Base-by-base conservation (phyloP, 192 early-diverging fungal species). In the Backusella liffmaniae region DNA sequence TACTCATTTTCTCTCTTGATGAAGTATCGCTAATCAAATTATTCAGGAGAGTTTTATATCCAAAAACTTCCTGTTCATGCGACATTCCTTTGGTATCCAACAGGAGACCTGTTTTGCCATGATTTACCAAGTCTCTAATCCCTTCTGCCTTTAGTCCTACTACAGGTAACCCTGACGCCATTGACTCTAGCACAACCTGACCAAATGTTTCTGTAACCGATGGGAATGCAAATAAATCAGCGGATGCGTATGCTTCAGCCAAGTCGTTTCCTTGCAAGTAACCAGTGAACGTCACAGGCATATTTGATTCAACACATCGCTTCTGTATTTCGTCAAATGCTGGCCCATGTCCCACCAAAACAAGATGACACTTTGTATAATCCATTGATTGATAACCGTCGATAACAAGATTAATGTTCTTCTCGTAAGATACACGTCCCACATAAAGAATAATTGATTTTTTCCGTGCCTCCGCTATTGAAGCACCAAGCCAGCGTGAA, bases 191-290 rank as follows among this genome's bases (percentile, higher is more conserved):
- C 1, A 82, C 80, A 21, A 82, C 76, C 35, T 82, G 80, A 41
- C 80, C 80, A 72, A 78, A 82, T 6, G 80, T 82, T 67, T 82
- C 80, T 4, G 80, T 77, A 12, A 39, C 32, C 6, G 80, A 82
- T 16, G 80, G 80, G 32, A 82, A 82, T 2, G 76, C 68, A 75
- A 82, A 82, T 21, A 82, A 67, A 73, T 82, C 80, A 34, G 80
- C 72, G 12, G 80, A 82, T 0, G 80, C 80, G 51, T 82, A 82
- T 1, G 80, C 80, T 62, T 68, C 69, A 26, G 67, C 76, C 12
- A 82, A 41, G 23, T 77, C 69, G 6, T 53, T 39, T 39, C 73
- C 76, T 32, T 77, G 76, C 16, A 78, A 66, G 34, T 82, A 78
- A 0, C 80, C 80, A 10, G 80, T 78, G 29, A 78, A 73, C 0